Conservation (phyloP, 805 yeast species). For the Babjeviella inositovora region DNA sequence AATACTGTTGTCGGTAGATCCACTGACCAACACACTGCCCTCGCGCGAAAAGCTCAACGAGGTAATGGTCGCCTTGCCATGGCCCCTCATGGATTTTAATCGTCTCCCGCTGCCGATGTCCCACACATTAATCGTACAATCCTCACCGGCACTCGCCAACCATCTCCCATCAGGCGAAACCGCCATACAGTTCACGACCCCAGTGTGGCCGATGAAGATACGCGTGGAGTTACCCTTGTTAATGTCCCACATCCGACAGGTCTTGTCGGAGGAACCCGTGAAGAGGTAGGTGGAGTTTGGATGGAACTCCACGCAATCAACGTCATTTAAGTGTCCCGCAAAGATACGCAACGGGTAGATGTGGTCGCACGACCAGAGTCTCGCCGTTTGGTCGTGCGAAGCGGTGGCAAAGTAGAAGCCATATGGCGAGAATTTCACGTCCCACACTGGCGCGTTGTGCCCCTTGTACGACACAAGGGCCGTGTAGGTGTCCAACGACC, state of each 20-base stretch:
- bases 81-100: conserved; percentile 87
- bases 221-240: conserved; percentile 79
- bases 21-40: conserved; percentile 79
- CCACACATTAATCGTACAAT: conserved; percentile 78
- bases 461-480: conserved; percentile 91
- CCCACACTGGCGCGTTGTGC: conserved; percentile 96
- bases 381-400: conserved; percentile 93
- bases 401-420: conserved; percentile 99
- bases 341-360: conserved; percentile 89
- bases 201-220: conserved; percentile 82
- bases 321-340: conserved; percentile 96
- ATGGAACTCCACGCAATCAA: conserved; percentile 88
- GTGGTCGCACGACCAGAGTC: conserved; percentile 97
- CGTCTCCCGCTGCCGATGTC: conserved; percentile 86
- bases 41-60: conserved; percentile 76
- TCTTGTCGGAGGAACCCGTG: conserved; percentile 91
- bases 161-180: conserved; percentile 96
- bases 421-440: conserved; percentile 82
- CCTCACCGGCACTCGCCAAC: conserved; percentile 93
- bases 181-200: conserved; percentile 73
- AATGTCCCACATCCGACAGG: conserved; percentile 97
- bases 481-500: conserved; percentile 88
- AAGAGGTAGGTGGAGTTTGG: conserved; percentile 91
- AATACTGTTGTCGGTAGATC: conserved; percentile 85
- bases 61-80: conserved; percentile 75